Evolutionary conservation across 2,329 filamentous ascomycete species (phyloP).

Genomic region (Pseudofabraea citricarpa): DNA sequence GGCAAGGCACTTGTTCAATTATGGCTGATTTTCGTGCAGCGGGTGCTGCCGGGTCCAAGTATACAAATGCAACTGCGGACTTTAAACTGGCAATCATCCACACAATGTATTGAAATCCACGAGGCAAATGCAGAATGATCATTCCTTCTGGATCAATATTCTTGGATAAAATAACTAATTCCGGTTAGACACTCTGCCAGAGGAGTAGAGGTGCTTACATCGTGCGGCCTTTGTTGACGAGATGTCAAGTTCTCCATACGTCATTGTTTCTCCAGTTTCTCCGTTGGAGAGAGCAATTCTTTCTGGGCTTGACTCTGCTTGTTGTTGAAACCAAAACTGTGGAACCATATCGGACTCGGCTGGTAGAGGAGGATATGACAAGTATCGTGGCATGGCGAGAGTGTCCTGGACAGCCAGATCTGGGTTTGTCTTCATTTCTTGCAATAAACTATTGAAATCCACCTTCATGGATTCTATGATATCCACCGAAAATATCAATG

Average conservation of each 20-base stretch:
- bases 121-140: neutral
- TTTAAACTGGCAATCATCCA: constrained; percentile 15
- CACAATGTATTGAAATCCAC: neutral
- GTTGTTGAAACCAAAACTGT: neutral
- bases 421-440: neutral
- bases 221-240: neutral
- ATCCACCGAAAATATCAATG: neutral
- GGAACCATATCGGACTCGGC: neutral
- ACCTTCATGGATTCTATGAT: neutral
- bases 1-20: no score
- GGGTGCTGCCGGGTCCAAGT: constrained; percentile 13
- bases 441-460: no score
- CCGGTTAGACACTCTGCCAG: neutral
- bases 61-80: constrained; percentile 19
- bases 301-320: neutral
- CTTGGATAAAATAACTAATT: neutral
- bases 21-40: neutral
- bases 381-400: neutral
- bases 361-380: neutral
- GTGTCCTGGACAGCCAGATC: neutral
- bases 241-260: neutral
- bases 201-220: neutral
- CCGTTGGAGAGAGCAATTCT: neutral
- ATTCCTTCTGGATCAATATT: neutral
- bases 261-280: neutral